Conservation (phyloP, 2,329 filamentous ascomycete species). For the Neofusicoccum sp. region DNA sequence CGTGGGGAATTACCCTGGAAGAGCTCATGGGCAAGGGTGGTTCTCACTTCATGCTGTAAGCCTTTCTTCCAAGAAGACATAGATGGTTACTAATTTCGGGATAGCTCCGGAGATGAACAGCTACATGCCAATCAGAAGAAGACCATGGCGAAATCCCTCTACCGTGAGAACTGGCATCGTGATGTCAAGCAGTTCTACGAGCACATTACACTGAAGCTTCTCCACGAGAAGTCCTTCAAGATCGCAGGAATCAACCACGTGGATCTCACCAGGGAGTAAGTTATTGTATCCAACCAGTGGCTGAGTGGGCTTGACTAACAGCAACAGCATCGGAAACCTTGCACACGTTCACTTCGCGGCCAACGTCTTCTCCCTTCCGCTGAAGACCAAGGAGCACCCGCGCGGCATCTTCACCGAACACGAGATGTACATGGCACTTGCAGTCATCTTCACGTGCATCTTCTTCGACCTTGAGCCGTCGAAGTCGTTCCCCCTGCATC, state of each 20-base stretch:
- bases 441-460: constrained; percentile 63
- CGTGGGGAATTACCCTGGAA: constrained; percentile 60
- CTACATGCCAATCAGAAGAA: constrained; percentile 31
- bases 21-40: constrained; percentile 59
- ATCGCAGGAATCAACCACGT: constrained; percentile 60
- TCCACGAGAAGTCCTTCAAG: constrained; percentile 62
- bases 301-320: background rate
- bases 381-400: constrained; percentile 54
- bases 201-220: constrained; percentile 58
- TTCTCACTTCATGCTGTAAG: constrained; percentile 54
- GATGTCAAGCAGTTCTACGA: constrained; percentile 68
- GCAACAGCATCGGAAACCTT: constrained; percentile 48
- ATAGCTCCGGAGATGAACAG: constrained; percentile 29
- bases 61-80: background rate
- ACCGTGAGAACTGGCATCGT: constrained; percentile 59
- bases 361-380: constrained; percentile 53
- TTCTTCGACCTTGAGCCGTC: constrained; percentile 66
- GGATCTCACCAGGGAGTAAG: constrained; percentile 60
- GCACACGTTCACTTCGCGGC: constrained; percentile 57
- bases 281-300: no score
- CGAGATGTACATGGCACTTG: constrained; percentile 59
- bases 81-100: background rate
- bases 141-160: constrained; percentile 50
- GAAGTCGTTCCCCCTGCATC: constrained; percentile 64
- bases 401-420: constrained; percentile 56